Evolutionary conservation across 495 filamentous ascomycete genomes (phyloP), one percentile per base, ranked within the genome.

Genomic region (Aspergillus heteromorphus): DNA sequence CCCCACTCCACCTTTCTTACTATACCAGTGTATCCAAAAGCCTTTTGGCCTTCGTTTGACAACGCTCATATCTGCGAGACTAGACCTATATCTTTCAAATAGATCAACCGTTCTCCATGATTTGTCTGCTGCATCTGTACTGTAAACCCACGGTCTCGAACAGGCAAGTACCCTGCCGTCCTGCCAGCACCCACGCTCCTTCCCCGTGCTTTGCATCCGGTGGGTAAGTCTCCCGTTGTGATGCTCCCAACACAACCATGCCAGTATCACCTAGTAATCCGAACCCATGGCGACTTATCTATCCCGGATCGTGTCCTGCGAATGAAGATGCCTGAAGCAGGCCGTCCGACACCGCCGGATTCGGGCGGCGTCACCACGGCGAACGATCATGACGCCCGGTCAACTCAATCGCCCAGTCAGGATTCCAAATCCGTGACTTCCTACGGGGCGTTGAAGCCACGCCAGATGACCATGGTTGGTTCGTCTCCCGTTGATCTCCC

Each of bases 391-490:
- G 19, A 50, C 16, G 19, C 25, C 1, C 9, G 6, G 17, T 41
- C 36, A 13, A 54, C 40, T 17, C 38, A 30, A 16, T 49, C 54
- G 20, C 43, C 56, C 13, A 45, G 18, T 17, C 52, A n/a, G 1
- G 40, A 27, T 40, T 41, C 20, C 18, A 27, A 34, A 29, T 27
- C 30, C 1, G 7, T 43, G 1, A 23, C 19, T 40, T 40, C 47
- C 16, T 84, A 83, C 47, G 80, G 84, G 34, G 79, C 79, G 5
- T 69, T 90, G 43, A 80, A 83, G 54, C 77, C 85, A 1, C 77
- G 84, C 27, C 86, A 89, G 52, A 81, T 89, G 57, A 84, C 84
- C 59, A 83, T 91, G 82, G 92, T 95, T 45, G 65, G 72, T 74
- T 27, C 42, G 68, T 60, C 18, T 34, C 29, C 41, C 16, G 38